phyloP scores from a whole-genome alignment of 2,329 filamentous ascomycete genomes.

The Colletotrichum godetiae region DNA sequence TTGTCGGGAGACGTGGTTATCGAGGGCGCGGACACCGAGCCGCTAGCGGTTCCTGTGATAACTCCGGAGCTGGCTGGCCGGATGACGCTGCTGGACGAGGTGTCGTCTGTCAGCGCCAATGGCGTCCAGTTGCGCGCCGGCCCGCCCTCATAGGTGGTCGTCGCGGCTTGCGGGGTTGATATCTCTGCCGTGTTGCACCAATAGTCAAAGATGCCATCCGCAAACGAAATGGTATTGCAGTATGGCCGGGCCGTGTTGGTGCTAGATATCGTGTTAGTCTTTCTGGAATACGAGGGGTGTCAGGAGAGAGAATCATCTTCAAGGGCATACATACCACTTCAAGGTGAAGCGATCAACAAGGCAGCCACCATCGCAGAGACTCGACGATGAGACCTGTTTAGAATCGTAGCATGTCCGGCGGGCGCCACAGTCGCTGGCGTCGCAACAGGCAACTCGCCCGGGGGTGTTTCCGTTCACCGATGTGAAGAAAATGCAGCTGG shows the following conservation, averaged over 20 bases:
- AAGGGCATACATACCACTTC: conserved; percentile 56
- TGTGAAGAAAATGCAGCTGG: conserved; percentile 55
- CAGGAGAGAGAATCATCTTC: not conserved
- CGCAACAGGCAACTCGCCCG: conserved; percentile 58
- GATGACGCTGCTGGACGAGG: not conserved
- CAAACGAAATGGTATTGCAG: conserved; percentile 59
- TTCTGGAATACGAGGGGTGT: not conserved
- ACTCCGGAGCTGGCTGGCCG: not conserved
- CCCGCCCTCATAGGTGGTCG: conserved; percentile 55
- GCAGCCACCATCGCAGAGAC: conserved; percentile 54
- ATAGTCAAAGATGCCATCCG: conserved; percentile 54
- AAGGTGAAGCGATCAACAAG: conserved; percentile 51
- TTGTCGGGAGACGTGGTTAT: conserved; percentile 16
- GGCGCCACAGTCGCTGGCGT: conserved; percentile 47
- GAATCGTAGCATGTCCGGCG: conserved; percentile 53
- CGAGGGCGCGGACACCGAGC: not conserved
- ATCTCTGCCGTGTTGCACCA: conserved; percentile 52
- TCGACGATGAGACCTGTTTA: conserved; percentile 45
- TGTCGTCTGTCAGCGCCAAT: conserved; percentile 25
- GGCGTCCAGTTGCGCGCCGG: conserved; percentile 43
- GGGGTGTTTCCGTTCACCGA: conserved; percentile 32
- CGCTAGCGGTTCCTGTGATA: not conserved
- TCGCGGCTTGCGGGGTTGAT: conserved; percentile 48
- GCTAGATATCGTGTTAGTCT: conserved; percentile 44
- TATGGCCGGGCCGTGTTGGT: conserved; percentile 48